Evolutionary conservation across 768 basidiomycete species (phyloP).

Genomic region (Tulasnella sp.): DNA sequence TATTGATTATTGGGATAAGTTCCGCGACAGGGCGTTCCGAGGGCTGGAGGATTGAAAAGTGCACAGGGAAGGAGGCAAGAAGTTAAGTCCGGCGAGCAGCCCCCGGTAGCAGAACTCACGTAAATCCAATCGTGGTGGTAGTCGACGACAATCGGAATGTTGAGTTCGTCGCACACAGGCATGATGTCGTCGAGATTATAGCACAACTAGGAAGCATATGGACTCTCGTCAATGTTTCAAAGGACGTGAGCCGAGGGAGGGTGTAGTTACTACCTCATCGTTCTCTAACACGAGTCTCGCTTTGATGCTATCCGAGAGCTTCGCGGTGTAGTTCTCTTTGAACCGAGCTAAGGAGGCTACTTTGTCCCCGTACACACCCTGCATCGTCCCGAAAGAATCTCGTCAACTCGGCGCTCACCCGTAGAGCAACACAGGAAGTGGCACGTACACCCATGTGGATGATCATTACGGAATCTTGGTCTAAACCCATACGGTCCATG

Average conservation of each 20-base stretch:
- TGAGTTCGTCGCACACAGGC: conserved; percentile 78
- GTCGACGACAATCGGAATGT: conserved; percentile 67
- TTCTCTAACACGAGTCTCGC: conserved; percentile 85
- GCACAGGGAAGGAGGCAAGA: neutral
- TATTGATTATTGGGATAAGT: conserved; percentile 71
- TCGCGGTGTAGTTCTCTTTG: conserved; percentile 58
- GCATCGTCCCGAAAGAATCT: conserved; percentile 39
- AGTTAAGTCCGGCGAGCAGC: neutral
- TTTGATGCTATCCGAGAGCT: conserved; percentile 60
- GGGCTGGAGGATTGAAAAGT: conserved; percentile 29
- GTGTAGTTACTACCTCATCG: conserved; percentile 61
- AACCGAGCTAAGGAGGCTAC: conserved; percentile 62
- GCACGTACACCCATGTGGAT: conserved; percentile 54
- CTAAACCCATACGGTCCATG: conserved; percentile 78
- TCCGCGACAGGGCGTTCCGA: conserved; percentile 48
- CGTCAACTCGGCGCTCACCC: neutral
- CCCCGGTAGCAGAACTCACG: conserved; percentile 44
- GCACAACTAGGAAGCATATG: conserved; percentile 51
- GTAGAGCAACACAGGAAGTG: neutral
- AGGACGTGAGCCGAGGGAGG: neutral
- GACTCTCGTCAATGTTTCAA: neutral
- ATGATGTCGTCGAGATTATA: conserved; percentile 86
- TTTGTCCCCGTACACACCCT: conserved; percentile 83
- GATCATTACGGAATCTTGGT: conserved; percentile 82
- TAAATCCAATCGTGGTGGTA: conserved; percentile 78